phyloP scores from a whole-genome alignment of 495 filamentous ascomycete species.

The Neurospora sp. region DNA sequence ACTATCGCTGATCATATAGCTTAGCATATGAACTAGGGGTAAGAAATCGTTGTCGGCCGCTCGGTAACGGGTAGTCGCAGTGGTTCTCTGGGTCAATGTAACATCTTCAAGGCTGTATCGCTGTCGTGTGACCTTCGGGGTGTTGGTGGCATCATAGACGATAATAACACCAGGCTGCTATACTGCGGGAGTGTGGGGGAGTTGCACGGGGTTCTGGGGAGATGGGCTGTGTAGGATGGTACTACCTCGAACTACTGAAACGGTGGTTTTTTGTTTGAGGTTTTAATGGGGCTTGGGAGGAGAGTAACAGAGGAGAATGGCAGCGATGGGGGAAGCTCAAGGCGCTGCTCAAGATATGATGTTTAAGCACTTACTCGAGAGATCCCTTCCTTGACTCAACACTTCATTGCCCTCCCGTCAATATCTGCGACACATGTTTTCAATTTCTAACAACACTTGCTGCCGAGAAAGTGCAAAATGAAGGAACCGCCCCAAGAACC shows the following conservation, averaged over 20 bases:
- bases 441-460: too few species aligned
- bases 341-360: too few species aligned
- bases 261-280: not conserved
- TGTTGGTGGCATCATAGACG: not conserved
- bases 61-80: not conserved
- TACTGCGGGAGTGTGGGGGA: not conserved
- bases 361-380: too few species aligned
- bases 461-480: too few species aligned
- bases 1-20: not conserved
- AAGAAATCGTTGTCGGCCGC: not conserved
- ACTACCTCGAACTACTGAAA: not conserved
- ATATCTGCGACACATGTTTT: too few species aligned
- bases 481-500: too few species aligned
- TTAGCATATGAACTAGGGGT: not conserved
- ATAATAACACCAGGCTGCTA: not conserved
- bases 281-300: too few species aligned
- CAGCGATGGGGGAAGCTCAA: too few species aligned
- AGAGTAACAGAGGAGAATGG: not conserved
- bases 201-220: not conserved
- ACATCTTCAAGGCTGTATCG: not conserved
- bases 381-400: too few species aligned
- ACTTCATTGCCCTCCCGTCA: too few species aligned
- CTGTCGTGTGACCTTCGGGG: not conserved
- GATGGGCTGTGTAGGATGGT: not conserved
- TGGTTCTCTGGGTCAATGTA: not conserved